Conservation (phyloP, 208 protist species). For the Leishmania tarentolae region DNA sequence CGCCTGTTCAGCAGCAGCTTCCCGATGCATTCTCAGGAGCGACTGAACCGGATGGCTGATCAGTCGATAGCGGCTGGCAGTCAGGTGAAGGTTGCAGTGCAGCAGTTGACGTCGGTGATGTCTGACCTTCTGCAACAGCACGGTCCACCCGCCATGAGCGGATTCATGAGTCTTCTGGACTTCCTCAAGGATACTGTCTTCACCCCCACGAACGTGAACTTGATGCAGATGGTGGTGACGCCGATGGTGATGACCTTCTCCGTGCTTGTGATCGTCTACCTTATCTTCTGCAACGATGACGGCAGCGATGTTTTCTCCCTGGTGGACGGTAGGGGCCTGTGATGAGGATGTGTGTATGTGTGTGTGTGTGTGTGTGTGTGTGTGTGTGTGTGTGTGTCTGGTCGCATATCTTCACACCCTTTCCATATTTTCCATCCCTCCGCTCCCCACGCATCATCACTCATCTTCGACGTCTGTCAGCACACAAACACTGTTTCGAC, state of each 20-base stretch:
- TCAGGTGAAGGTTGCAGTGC: slow-evolving; percentile 10
- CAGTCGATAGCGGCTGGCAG: slow-evolving; percentile 7
- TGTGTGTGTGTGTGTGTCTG: slow-evolving; percentile 1
- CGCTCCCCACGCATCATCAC: neutral
- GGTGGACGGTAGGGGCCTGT: slow-evolving; percentile 8
- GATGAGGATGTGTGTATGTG: neutral
- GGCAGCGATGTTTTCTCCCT: slow-evolving; percentile 6
- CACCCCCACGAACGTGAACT: slow-evolving; percentile 36
- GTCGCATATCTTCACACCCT: neutral
- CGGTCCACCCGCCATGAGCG: slow-evolving; percentile 20
- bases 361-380: neutral
- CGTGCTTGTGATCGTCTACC: slow-evolving; percentile 14
- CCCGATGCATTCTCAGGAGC: neutral
- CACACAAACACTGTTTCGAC: neutral
- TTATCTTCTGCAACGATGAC: slow-evolving; percentile 16
- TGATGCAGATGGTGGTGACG: slow-evolving; percentile 33
- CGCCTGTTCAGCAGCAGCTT: neutral
- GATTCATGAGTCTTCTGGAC: slow-evolving; percentile 10
- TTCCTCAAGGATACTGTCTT: slow-evolving; percentile 29
- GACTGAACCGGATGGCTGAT: slow-evolving; percentile 3
- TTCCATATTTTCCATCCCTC: neutral
- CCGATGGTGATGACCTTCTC: slow-evolving; percentile 30
- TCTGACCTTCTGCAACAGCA: slow-evolving; percentile 23
- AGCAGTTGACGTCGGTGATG: slow-evolving; percentile 9
- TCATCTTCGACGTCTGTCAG: neutral